Evolutionary conservation across 208 protist species (phyloP).

Genomic region (Leishmania gerbilli): DNA sequence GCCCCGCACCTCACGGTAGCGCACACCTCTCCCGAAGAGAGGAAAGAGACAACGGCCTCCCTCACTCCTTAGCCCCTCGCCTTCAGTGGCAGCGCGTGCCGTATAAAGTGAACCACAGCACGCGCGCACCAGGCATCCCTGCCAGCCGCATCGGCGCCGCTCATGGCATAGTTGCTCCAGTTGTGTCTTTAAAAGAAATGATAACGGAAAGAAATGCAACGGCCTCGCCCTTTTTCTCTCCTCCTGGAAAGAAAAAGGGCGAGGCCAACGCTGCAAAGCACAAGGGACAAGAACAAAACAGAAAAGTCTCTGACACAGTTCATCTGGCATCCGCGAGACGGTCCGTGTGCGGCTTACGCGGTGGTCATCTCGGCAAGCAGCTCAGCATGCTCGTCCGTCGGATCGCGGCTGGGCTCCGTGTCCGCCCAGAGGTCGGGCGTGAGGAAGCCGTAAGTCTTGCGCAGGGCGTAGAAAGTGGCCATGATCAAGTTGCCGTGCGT

Average conservation of each 20-base stretch:
- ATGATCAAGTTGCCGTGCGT: conserved; percentile 99
- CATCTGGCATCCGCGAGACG: conserved; percentile 7
- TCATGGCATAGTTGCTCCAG: not conserved
- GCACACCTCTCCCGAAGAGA: not conserved
- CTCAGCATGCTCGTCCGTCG: conserved; percentile 93
- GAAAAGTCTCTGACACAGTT: conserved; percentile 21
- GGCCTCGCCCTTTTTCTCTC: not conserved
- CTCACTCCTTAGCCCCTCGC: not conserved
- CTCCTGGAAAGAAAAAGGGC: too few species aligned
- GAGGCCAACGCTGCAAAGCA: not conserved
- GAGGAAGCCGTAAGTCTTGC: conserved; percentile 98
- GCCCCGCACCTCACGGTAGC: not conserved
- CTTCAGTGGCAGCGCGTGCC: not conserved
- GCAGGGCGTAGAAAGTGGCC: conserved; percentile 98
- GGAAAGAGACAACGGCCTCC: not conserved
- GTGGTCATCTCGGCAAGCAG: conserved; percentile 68
- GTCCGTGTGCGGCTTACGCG: conserved; percentile 17
- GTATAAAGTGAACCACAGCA: not conserved
- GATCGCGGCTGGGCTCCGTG: conserved; percentile 85
- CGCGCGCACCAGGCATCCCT: not conserved
- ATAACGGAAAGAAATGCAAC: not conserved
- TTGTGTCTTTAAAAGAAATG: not conserved
- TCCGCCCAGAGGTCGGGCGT: conserved; percentile 99
- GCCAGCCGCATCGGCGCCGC: not conserved
- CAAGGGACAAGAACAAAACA: conserved; percentile 9